Percentiles rank a stretch among this genome's conserved stretches.
phyloP scores from a whole-genome alignment of 371 early-diverging fungal species.

The Rhizopus arrhizus region DNA sequence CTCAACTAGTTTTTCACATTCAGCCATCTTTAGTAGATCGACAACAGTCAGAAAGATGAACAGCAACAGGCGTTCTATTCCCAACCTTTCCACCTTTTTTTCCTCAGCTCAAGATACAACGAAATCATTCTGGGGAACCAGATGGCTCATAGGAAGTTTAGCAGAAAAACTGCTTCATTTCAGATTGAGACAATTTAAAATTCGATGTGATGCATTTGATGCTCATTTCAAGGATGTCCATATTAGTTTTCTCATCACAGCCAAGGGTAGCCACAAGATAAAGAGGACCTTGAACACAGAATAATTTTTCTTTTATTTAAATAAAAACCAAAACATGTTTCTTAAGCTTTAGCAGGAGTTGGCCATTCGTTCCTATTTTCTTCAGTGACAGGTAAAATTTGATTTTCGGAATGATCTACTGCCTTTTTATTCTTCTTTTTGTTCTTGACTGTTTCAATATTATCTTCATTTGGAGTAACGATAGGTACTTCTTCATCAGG shows the following conservation, averaged over 20 bases:
- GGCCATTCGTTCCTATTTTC: too few relatives aligned
- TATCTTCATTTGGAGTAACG: too few relatives aligned
- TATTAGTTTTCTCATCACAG: neutral
- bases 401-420: neutral
- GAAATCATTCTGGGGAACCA: conserved; percentile 7
- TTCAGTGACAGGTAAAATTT: too few relatives aligned
- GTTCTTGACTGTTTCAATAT: neutral
- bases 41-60: neutral
- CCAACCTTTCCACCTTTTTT: conserved; percentile 5
- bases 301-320: too few relatives aligned
- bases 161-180: neutral
- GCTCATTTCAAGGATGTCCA: neutral
- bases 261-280: neutral
- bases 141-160: neutral
- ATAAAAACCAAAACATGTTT: too few relatives aligned
- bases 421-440: conserved; percentile 3
- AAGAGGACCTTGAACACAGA: too few relatives aligned
- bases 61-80: conserved; percentile 15
- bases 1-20: conserved; percentile 23
- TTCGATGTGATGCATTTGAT: conserved; percentile 1
- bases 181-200: neutral
- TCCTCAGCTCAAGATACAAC: neutral
- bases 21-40: conserved; percentile 24
- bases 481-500: neutral
- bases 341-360: too few relatives aligned